Percentiles rank a stretch among this genome's conserved stretches.
These are phyloP conservation scores for Carex sylvatica DNA, from an alignment of 202 grass and related monocot genomes.

Conservation along the genomic window DNA sequence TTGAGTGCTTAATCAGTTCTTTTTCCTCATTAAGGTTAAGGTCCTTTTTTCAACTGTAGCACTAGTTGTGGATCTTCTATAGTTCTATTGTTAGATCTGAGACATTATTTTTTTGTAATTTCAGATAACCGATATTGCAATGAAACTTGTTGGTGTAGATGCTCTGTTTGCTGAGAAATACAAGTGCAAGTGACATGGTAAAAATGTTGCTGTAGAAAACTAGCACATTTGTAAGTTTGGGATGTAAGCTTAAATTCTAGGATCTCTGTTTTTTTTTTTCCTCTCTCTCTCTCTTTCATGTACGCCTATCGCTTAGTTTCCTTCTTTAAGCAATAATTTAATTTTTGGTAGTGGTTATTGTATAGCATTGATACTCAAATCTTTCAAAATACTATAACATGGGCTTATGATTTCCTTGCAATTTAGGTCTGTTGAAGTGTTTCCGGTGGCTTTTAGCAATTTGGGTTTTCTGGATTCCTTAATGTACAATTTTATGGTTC, in stretches of 20 bases:
- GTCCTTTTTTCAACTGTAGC: neutral
- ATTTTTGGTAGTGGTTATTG: neutral
- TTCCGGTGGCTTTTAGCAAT: neutral
- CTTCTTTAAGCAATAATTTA: slow-evolving; percentile 10
- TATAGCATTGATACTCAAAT: neutral
- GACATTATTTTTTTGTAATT: neutral
- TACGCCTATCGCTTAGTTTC: neutral
- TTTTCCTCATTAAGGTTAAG: neutral
- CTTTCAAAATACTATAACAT: neutral
- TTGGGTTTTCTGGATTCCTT: neutral
- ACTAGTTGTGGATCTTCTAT: neutral
- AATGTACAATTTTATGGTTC: neutral
- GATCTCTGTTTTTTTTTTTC: neutral
- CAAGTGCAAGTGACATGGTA: neutral
- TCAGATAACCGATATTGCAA: neutral
- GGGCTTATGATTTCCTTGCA: neutral
- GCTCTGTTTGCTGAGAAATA: neutral
- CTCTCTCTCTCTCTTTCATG: neutral
- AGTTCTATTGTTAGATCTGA: slow-evolving; percentile 7
- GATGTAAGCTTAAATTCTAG: slow-evolving; percentile 19
- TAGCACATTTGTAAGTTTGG: neutral
- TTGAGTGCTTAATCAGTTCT: neutral
- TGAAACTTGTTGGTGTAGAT: neutral
- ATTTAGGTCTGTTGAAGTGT: neutral
- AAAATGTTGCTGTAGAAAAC: neutral